These are phyloP conservation scores for Penicillium tannophilum DNA, from an alignment of 495 filamentous ascomycete species.

Conservation along the genomic window DNA sequence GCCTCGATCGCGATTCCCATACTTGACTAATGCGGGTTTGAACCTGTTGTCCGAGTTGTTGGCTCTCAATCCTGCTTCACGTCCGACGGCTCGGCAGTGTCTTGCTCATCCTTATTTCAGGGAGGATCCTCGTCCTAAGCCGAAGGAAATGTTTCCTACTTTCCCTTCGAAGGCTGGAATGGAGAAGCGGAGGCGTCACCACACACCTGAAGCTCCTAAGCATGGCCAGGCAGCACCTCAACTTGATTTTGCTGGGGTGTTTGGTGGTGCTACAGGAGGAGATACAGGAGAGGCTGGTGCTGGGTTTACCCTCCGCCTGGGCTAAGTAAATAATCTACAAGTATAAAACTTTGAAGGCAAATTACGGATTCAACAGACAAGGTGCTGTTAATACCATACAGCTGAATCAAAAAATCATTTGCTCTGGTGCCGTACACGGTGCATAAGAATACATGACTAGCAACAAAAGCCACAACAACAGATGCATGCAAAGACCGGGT, in stretches of 20 bases:
- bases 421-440: neutral
- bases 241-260: slow-evolving; percentile 72
- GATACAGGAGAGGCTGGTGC: slow-evolving; percentile 76
- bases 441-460: slow-evolving; percentile 1
- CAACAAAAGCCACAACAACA: neutral
- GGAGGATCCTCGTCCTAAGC: slow-evolving; percentile 87
- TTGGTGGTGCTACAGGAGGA: slow-evolving; percentile 72
- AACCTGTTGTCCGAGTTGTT: slow-evolving; percentile 69
- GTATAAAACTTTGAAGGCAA: neutral
- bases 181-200: slow-evolving; percentile 73
- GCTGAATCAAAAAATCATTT: neutral
- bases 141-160: slow-evolving; percentile 82
- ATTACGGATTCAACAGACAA: neutral
- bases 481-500: neutral
- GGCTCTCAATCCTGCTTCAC: slow-evolving; percentile 68
- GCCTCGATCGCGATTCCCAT: slow-evolving; percentile 73
- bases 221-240: slow-evolving; percentile 69
- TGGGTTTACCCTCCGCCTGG: slow-evolving; percentile 80
- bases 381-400: neutral
- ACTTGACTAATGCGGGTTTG: slow-evolving; percentile 75
- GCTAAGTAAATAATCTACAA: slow-evolving; percentile 23
- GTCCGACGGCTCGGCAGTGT: slow-evolving; percentile 71
- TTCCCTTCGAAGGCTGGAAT: slow-evolving; percentile 94
- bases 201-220: slow-evolving; percentile 84
- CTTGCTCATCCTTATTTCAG: slow-evolving; percentile 82